phyloP scores from a whole-genome alignment of 176 grass and related monocot species.

The Urochloa ruziziensis region DNA sequence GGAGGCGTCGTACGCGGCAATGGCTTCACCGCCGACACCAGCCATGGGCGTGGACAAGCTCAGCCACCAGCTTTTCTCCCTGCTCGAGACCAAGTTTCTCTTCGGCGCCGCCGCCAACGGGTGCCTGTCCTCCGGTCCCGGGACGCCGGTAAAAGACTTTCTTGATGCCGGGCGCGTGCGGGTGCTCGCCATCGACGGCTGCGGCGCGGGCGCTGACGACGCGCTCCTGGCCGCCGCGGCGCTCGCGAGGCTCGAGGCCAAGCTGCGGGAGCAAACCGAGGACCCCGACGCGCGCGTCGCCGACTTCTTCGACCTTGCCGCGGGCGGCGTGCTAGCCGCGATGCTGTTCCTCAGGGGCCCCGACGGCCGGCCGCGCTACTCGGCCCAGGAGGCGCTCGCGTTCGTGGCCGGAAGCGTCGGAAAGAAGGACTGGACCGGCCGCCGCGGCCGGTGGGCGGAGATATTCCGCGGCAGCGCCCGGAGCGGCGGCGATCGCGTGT shows the following conservation, averaged over 20 bases:
- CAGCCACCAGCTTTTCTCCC: slow-evolving; percentile 56
- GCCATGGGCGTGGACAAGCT: slow-evolving; percentile 53
- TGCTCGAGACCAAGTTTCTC: slow-evolving; percentile 65
- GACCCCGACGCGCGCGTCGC: slow-evolving; percentile 38
- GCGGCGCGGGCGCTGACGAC: slow-evolving; percentile 37
- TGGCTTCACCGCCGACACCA: background rate
- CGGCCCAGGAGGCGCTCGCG: slow-evolving; percentile 48
- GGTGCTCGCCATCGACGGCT: slow-evolving; percentile 69
- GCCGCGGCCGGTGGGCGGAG: slow-evolving; percentile 17
- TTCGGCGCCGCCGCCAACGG: background rate
- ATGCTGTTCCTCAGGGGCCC: slow-evolving; percentile 51
- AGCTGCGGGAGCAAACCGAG: slow-evolving; percentile 23
- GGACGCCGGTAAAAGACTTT: slow-evolving; percentile 9
- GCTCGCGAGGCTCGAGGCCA: slow-evolving; percentile 52
- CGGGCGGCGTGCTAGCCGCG: slow-evolving; percentile 47
- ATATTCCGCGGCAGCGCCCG: background rate
- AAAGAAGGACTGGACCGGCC: background rate
- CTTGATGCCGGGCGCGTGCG: slow-evolving; percentile 20
- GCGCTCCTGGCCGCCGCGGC: slow-evolving; percentile 56
- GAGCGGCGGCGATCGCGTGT: slow-evolving; percentile 2
- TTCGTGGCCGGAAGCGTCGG: slow-evolving; percentile 31
- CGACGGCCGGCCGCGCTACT: slow-evolving; percentile 51
- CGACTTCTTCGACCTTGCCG: slow-evolving; percentile 71
- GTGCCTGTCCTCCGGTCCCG: background rate
- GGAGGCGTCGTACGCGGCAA: slow-evolving; percentile 13